These are phyloP conservation scores for Alternaria postmessia DNA, from an alignment of 2,329 filamentous ascomycete genomes.

Conservation along the genomic window DNA sequence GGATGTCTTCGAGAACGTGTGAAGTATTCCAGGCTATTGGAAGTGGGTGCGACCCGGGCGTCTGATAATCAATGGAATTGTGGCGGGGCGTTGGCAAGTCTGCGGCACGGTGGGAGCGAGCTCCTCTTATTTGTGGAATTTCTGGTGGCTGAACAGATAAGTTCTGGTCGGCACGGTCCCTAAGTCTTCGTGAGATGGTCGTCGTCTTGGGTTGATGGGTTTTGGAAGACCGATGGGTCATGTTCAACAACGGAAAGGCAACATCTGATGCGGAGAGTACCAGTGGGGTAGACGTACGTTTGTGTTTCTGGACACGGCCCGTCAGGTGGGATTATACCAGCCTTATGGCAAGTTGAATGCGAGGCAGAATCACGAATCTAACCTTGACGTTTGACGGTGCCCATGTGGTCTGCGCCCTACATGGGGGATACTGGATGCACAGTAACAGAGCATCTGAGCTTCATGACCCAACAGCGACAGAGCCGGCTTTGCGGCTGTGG, in stretches of 20 bases:
- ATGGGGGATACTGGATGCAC: slow-evolving; percentile 46
- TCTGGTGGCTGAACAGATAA: slow-evolving; percentile 43
- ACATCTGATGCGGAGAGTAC: slow-evolving; percentile 37
- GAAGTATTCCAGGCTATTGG: slow-evolving; percentile 35
- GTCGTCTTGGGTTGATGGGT: slow-evolving; percentile 37
- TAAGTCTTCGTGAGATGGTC: slow-evolving; percentile 48
- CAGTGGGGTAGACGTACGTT: slow-evolving; percentile 50
- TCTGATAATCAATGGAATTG: slow-evolving; percentile 41
- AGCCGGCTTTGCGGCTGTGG: slow-evolving; percentile 48
- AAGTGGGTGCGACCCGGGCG: slow-evolving; percentile 34
- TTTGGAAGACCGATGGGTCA: slow-evolving; percentile 47
- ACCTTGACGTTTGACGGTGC: slow-evolving; percentile 34
- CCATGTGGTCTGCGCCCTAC: slow-evolving; percentile 43
- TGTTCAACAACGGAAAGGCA: slow-evolving; percentile 39
- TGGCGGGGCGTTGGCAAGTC: slow-evolving; percentile 39
- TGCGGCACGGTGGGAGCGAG: slow-evolving; percentile 46
- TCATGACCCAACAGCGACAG: slow-evolving; percentile 39
- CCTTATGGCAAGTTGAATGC: slow-evolving; percentile 39
- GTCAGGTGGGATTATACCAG: slow-evolving; percentile 39
- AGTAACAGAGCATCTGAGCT: slow-evolving; percentile 43
- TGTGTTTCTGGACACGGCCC: slow-evolving; percentile 35
- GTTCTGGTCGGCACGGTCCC: slow-evolving; percentile 41
- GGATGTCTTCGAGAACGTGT: slow-evolving; percentile 26
- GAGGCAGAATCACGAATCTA: slow-evolving; percentile 46
- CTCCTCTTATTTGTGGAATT: slow-evolving; percentile 37